Evolutionary conservation across 78 protist genomes (phyloP).

Genomic region (Anaeramoeba ignava): DNA sequence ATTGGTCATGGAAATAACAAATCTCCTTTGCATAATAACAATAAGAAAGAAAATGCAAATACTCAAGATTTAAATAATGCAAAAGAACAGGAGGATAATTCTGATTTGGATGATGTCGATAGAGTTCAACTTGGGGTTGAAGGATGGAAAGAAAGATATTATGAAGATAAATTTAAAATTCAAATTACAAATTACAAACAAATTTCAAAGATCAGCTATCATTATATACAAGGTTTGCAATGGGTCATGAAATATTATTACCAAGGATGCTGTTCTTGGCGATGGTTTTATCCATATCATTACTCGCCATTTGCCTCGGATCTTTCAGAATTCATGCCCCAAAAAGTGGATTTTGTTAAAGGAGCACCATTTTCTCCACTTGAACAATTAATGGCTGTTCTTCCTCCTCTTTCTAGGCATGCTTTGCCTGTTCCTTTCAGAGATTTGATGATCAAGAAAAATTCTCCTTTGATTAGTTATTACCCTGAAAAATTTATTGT

Average conservation of each 20-base stretch:
- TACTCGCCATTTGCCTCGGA: constrained; percentile 84
- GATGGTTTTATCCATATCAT: constrained; percentile 90
- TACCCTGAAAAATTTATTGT: constrained; percentile 21
- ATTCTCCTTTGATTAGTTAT: neutral
- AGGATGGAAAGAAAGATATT: constrained; percentile 86
- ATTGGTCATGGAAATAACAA: too few relatives aligned
- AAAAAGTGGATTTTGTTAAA: neutral
- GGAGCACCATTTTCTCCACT: constrained; percentile 74
- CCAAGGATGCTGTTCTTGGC: constrained; percentile 84
- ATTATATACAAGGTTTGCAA: constrained; percentile 69
- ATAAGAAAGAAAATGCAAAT: too few relatives aligned
- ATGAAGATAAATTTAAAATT: constrained; percentile 42
- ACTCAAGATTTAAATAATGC: too few relatives aligned
- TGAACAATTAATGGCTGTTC: constrained; percentile 87
- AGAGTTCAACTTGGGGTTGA: constrained; percentile 3
- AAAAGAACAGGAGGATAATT: too few relatives aligned
- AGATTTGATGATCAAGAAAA: neutral
- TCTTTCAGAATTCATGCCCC: neutral
- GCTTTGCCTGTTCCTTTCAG: constrained; percentile 10
- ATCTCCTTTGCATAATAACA: too few relatives aligned
- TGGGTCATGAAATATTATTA: constrained; percentile 95
- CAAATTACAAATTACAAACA: too few relatives aligned
- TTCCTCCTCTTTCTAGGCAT: constrained; percentile 44
- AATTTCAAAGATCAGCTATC: too few relatives aligned
- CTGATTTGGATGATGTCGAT: too few relatives aligned